Evolutionary conservation across 2,329 filamentous ascomycete genomes (phyloP).

Genomic region (Harringtonia aguacate): DNA sequence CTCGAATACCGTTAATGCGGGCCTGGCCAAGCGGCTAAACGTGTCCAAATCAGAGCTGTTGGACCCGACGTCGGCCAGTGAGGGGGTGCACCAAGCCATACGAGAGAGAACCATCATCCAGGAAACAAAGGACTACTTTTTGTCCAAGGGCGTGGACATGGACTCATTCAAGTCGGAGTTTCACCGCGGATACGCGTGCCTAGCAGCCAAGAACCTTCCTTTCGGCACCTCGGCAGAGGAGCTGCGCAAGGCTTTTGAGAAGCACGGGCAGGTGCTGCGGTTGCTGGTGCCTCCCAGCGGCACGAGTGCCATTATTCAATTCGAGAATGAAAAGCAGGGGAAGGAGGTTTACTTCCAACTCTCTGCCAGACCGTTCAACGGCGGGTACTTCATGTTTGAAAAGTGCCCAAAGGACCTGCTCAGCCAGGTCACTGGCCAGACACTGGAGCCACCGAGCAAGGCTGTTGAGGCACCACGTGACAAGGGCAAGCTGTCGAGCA

Average conservation of each 20-base stretch:
- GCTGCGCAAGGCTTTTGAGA: constrained; percentile 69
- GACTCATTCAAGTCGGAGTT: constrained; percentile 73
- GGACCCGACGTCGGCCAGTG: constrained; percentile 91
- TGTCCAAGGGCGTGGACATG: constrained; percentile 77
- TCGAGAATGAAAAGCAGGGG: constrained; percentile 66
- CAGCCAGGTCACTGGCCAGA: constrained; percentile 7
- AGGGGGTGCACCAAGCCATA: constrained; percentile 91
- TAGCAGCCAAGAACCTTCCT: constrained; percentile 91
- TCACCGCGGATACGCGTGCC: constrained; percentile 73
- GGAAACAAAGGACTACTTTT: constrained; percentile 89
- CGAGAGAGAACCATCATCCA: constrained; percentile 87
- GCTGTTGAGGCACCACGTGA: neutral
- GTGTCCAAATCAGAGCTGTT: constrained; percentile 85
- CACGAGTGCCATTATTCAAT: constrained; percentile 90
- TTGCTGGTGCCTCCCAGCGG: constrained; percentile 88
- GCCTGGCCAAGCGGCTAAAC: constrained; percentile 75
- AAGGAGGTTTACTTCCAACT: constrained; percentile 75
- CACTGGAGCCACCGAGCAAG: neutral
- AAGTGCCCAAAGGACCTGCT: constrained; percentile 85
- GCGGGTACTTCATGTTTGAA: constrained; percentile 84
- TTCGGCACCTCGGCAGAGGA: constrained; percentile 73
- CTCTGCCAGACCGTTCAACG: constrained; percentile 83
- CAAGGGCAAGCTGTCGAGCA: constrained; percentile 7
- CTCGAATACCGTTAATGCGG: constrained; percentile 87
- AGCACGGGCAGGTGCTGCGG: constrained; percentile 69